These are phyloP conservation scores for Epichloe sp. DNA, from an alignment of 2,329 filamentous ascomycete species.

Conservation along the genomic window DNA sequence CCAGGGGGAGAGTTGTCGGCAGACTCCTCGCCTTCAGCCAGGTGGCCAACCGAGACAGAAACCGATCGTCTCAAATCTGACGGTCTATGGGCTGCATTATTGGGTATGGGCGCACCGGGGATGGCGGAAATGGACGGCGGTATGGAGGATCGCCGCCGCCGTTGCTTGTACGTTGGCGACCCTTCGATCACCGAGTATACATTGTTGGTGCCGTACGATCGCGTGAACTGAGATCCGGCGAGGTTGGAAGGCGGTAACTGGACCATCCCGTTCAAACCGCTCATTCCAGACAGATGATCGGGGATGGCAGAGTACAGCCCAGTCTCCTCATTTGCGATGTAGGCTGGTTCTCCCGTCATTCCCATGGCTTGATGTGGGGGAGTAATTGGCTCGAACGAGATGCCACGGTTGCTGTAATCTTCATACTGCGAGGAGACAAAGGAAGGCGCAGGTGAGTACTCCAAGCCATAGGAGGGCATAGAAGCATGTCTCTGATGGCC, in stretches of 20 bases:
- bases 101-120: slow-evolving; percentile 51
- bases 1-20: slow-evolving; percentile 72
- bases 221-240: slow-evolving; percentile 64
- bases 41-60: slow-evolving; percentile 72
- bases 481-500: slow-evolving; percentile 87
- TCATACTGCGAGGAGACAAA: slow-evolving; percentile 98
- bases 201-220: slow-evolving; percentile 59
- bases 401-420: slow-evolving; percentile 90
- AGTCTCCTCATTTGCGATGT: slow-evolving; percentile 96
- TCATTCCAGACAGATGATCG: slow-evolving; percentile 61
- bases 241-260: slow-evolving; percentile 80
- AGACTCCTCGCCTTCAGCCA: slow-evolving; percentile 67
- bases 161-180: slow-evolving; percentile 97
- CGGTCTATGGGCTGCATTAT: slow-evolving; percentile 56
- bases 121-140: slow-evolving; percentile 62
- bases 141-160: slow-evolving; percentile 83
- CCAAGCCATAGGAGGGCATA: slow-evolving; percentile 90
- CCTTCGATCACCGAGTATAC: slow-evolving; percentile 95
- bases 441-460: slow-evolving; percentile 94
- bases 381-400: slow-evolving; percentile 94
- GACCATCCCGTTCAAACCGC: slow-evolving; percentile 76
- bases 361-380: slow-evolving; percentile 86
- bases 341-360: slow-evolving; percentile 78
- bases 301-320: slow-evolving; percentile 91
- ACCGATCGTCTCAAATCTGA: slow-evolving; percentile 87